Conservation (phyloP, 192 early-diverging fungal species). For the Obelidium mucronatum region DNA sequence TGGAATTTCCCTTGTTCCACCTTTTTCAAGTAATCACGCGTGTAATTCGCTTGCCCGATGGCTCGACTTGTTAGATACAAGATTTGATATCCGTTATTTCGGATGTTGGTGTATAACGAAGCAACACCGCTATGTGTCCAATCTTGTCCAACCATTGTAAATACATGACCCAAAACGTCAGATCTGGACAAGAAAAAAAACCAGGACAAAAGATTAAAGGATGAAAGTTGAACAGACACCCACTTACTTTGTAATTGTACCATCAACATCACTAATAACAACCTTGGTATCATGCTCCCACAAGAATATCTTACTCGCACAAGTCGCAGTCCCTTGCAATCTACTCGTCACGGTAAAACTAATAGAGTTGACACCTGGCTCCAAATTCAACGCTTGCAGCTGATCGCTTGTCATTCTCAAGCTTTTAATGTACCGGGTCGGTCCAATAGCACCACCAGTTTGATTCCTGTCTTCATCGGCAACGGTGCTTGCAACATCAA, state of each 20-base stretch:
- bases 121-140: constrained; percentile 99
- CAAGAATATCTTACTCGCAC: constrained; percentile 87
- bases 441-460: too few relatives aligned
- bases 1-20: constrained; percentile 88
- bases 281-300: constrained; percentile 84
- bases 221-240: constrained; percentile 22
- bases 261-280: constrained; percentile 98
- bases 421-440: constrained; percentile 65
- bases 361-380: constrained; percentile 88
- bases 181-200: constrained; percentile 53
- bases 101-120: constrained; percentile 93
- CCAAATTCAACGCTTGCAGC: constrained; percentile 77
- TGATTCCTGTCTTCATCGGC: neutral
- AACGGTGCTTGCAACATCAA: neutral
- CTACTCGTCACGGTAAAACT: constrained; percentile 84
- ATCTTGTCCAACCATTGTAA: constrained; percentile 96
- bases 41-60: constrained; percentile 93
- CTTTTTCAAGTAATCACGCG: constrained; percentile 88
- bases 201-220: constrained; percentile 22
- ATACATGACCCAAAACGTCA: constrained; percentile 94
- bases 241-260: constrained; percentile 95
- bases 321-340: constrained; percentile 79
- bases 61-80: constrained; percentile 94
- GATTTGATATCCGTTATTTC: constrained; percentile 93
- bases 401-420: constrained; percentile 93